Evolutionary conservation across 2,329 filamentous ascomycete species (phyloP), one percentile per base, ranked within the genome.

Genomic region (Hypoxylon sp.): DNA sequence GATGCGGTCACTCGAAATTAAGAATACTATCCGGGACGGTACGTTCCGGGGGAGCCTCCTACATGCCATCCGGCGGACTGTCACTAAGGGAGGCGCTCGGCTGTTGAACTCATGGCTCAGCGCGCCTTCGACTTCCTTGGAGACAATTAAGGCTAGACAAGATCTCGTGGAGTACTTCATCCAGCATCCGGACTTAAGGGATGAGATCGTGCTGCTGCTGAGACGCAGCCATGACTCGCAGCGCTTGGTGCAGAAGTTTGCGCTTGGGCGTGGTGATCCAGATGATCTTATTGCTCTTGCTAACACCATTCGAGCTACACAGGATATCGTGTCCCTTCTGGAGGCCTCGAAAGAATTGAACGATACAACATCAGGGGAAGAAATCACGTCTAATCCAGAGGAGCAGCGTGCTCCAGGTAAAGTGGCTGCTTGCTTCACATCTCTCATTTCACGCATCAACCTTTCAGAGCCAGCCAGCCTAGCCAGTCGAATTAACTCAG

Each of bases 191-290:
- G 82, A 89, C 44, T 84, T 98, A 5, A 88, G 92, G 46, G 92
- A 97, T 72, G 85, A 88, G 47, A 82, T 97, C 24, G 82, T 89
- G 1, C 78, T 87, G 14, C 83, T 97, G 2, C 84, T 99, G 1
- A 88, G 89, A 68, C 87, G 89, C 24, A 95, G 91, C 56, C 91
- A 94, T 73, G 96, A 99, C 80, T 94, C 93, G 1, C 91, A 97
- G 75, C 92, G 96, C 1, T 84, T 99, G 2, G 90, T 97, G 1
- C 96, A 98, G 76, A 98, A 96, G 77, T 98, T 99, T 78, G 92
- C 95, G 0, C 87, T 98, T 8, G 94, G 95, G 10, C 89, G 93
- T 70, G 96, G 95, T n/a, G 92, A 97, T 75, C 87, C 95, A 0
- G 95, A 98, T 77, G 96, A 98, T 79, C 86, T 99, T 39, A 84